Evolutionary conservation across 108 stramenopile species (phyloP).

Genomic region (Pseudonitzschia multiseries): DNA sequence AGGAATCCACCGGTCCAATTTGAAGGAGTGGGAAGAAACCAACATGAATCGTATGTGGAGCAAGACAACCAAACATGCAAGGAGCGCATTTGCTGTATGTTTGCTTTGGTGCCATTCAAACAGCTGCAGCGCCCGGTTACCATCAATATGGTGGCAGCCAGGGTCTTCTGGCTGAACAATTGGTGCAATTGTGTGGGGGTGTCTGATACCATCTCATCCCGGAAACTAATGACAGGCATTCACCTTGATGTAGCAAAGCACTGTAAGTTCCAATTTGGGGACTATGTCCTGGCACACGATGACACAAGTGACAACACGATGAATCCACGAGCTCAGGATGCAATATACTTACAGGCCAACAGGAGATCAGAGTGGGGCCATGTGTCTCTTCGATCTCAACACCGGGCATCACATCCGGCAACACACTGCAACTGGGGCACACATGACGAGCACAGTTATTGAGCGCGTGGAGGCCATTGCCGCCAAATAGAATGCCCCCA

Average conservation of each 20-base stretch:
- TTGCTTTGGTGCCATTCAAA: background rate
- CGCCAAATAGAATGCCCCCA: background rate
- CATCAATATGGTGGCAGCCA: background rate
- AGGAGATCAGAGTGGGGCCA: background rate
- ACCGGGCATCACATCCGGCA: background rate
- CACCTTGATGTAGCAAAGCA: background rate
- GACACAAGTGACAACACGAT: too few relatives aligned
- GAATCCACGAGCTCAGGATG: background rate
- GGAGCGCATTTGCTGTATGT: background rate
- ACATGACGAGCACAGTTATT: background rate
- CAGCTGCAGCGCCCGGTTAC: background rate
- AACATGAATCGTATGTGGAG: background rate
- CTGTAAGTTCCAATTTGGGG: background rate
- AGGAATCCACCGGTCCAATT: background rate
- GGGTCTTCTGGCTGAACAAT: background rate
- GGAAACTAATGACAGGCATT: background rate
- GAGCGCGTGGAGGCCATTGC: background rate
- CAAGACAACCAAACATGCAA: background rate
- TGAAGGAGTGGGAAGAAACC: background rate
- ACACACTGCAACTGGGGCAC: background rate
- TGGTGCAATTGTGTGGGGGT: background rate
- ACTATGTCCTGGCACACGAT: background rate
- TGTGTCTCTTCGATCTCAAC: background rate
- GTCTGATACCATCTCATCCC: background rate
- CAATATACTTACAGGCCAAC: background rate